A percentile compares a stretch with the other conserved stretches of the same genome.
Evolutionary conservation across 2,329 filamentous ascomycete species (phyloP).

Genomic region (Fusarium proliferatum): DNA sequence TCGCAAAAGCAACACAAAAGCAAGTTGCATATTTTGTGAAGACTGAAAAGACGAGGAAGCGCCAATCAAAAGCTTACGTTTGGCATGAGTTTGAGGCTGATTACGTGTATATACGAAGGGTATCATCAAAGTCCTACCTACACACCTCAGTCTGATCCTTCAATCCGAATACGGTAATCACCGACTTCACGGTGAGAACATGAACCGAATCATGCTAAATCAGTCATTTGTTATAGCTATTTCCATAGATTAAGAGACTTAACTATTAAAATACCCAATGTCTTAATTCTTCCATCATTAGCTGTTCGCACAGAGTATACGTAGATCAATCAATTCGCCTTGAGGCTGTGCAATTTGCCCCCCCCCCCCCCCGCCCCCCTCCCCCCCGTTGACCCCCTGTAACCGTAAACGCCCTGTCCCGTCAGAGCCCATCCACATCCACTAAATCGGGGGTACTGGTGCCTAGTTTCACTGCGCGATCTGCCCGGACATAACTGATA

Average conservation of each 20-base stretch:
- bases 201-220: accelerated
- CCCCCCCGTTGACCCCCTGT: neutral
- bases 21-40: neutral
- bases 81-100: slow-evolving; percentile 4
- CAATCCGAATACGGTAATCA: slow-evolving; percentile 15
- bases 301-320: neutral
- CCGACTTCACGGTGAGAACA: neutral
- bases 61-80: neutral
- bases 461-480: slow-evolving; percentile 27
- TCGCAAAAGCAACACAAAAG: neutral
- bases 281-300: neutral
- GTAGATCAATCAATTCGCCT: slow-evolving; percentile 11
- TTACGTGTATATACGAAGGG: slow-evolving; percentile 4
- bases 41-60: neutral
- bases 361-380: neutral
- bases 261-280: neutral
- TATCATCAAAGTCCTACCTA: slow-evolving; percentile 5
- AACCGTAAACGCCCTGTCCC: slow-evolving; percentile 11
- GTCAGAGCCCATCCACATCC: neutral
- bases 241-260: neutral
- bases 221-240: too few relatives aligned
- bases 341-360: slow-evolving; percentile 22
- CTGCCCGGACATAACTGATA: slow-evolving; percentile 18
- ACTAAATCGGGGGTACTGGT: neutral
- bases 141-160: neutral